Base-by-base conservation (phyloP, 2,329 filamentous ascomycete species). In the Didymosphaeria variabile region DNA sequence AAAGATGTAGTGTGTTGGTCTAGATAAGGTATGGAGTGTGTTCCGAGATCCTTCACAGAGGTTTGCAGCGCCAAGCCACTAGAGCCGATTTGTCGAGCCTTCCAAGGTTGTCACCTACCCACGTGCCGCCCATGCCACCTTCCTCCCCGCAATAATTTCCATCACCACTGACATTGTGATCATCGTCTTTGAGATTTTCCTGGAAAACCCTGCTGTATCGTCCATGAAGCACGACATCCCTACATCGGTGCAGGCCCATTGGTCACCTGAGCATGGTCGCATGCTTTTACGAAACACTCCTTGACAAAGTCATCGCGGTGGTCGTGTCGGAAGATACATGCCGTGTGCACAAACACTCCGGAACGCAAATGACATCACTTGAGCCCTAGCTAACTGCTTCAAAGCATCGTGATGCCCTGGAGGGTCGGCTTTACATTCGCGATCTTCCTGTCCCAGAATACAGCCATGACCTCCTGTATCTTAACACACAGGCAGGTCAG, bases 381-480 rank as follows among this genome's bases (percentile, higher is more conserved):
- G n/a, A 19, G 3, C 23, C 21, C 17, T 12, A 15, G 9, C 21
- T 13, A 19, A 1, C 12, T 31, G 45, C 45, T 31, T 21, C 10
- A 15, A 31, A 13, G 26, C 9, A 1, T 2, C 23, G 34, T 2
- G 19, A 13, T 36, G 19, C 36, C 13, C 6, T 56, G 42, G 29
- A 56, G 29, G 44, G 54, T 56, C 54, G 44, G 44, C 42, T 49
- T 56, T 31, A 56, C 42, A 13, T 49, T 29, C 12, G 54, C 54
- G 54, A 29, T 23, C 6, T 13, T 36, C 10, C 15, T 6, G n/a
- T 46, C 26, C 19, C 8, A 3, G 23, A 10, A 5, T 7, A 6
- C 23, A 15, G 21, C 17, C 5, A 45, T 23, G 6, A 23, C 17
- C 26, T 10, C 26, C 9, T n/a, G n/a, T n/a, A n/a, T n/a, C n/a